Evolutionary conservation across 192 early-diverging fungal genomes (phyloP), one percentile per base, ranked within the genome.

Genomic region (Blastocladiella britannica): DNA sequence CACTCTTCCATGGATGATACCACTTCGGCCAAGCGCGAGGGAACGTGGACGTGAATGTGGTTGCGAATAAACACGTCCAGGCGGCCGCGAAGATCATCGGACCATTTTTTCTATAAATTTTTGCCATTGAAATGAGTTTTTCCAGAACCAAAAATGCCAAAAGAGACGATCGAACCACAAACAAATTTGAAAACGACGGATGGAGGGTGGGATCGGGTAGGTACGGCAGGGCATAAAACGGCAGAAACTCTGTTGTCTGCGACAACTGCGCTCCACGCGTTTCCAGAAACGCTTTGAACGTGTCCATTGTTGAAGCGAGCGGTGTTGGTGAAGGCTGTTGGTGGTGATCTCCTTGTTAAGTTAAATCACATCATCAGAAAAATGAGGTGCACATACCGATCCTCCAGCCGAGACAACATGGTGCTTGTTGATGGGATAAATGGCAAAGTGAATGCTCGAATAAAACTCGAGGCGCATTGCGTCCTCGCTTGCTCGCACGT

Each of bases 181-280:
- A 77, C 1, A 77, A 25, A 12, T 72, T 70, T 18, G 53, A 43
- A 29, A 77, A 77, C 4, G 67, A 63, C 25, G 72, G 75, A 51
- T 77, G 75, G 8, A n/a, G 29, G 23, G 55, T 61, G 7, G 75
- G 73, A 51, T 75, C 69, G n/a, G 72, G 72, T 7, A 77, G 60
- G 55, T 77, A 77, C 4, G 75, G 75, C 37, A 77, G 63, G 0
- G 75, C 75, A 55, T 77, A 77, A 54, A 64, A 77, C 5, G 61
- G 57, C 27, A 77, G 59, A 29, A 75, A 71, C 57, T 77, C 65
- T 9, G 75, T 56, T 22, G 67, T 67, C 55, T 67, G 64, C 56
- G 62, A 67, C 1, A 72, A 56, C 20, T 77, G 70, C 1, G 67
- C 55, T 1, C 75, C 75, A 23, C 72, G 29, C 25, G 65, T 72